Base-by-base conservation (phyloP, 139 green algal genomes). In the Pedinophyceae sp. region DNA sequence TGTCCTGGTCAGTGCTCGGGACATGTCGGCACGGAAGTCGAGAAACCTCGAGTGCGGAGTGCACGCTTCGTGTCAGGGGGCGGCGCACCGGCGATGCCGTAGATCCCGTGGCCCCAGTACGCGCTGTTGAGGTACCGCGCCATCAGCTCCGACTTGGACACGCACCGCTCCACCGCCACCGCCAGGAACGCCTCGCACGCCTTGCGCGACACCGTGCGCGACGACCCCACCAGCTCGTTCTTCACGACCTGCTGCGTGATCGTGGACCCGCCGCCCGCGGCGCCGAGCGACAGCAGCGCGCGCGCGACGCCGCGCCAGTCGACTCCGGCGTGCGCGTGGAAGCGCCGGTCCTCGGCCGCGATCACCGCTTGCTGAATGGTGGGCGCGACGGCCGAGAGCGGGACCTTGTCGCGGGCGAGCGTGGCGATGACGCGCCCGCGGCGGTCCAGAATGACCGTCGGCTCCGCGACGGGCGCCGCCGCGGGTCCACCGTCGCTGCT, bases 241-340 rank as follows among this genome's bases (percentile, higher is more conserved):
- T 81, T 81, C 34, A 75, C 61, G 25, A 65, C 41, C 57, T 79
- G 73, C 60, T 81, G 73, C 19, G 73, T 81, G 58, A 81, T 75
- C 19, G 73, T 81, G 27, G 57, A 72, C n/a, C 73, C 73, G 19
- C 73, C 73, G 3, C 73, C 73, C 20, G 20, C 30, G n/a, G 26
- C 39, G 2, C 71, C 73, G 2, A 74, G 26, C 13, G 64, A 67
- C 13, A 74, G 3, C 19, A 50, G 13, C 4, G 29, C 27, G 16
- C 71, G 59, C 10, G 54, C 47, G 26, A 80, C 15, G 3, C 73
- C 71, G 1, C 48, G 30, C 16, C 67, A 18, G 59, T 81, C 73
- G n/a, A 81, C 40, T 1, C 73, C 73, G 5, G 47, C 26, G 55
- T 81, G 73, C 10, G 64, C 23, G 29, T 77, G 80, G 60, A 81